Evolutionary conservation across 768 basidiomycete species (phyloP), one percentile per base, ranked within the genome.

Genomic region (Harrya chromipes): DNA sequence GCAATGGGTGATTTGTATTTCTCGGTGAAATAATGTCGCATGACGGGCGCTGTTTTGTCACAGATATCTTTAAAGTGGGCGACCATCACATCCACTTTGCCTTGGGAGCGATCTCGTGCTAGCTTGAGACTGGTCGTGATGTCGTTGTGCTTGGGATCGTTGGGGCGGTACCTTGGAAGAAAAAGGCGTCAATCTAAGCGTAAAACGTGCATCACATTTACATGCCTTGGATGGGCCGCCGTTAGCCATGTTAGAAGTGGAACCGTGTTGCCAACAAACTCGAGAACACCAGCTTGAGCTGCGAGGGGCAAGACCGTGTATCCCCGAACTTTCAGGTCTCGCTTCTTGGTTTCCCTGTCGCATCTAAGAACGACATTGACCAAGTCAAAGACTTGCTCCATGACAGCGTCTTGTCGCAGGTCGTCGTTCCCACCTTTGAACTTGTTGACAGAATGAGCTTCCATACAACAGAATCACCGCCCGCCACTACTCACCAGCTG

Each of bases 301-400:
- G 85, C 83, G 1, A 99, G 76, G 1, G 95, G 94, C 16, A 98
- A 75, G 46, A 98, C 90, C 52, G 84, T 92, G 70, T 98, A 99
- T 9, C 82, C 85, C 17, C 93, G 79, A 47, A 97, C 82, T 36
- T 74, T 72, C 20, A 99, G 74, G 35, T 81, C 71, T 10, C 97
- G 83, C 45, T 79, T 77, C 44, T 78, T 75, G 0, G 94, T 93
- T 58, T 89, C 83, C 27, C 83, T 75, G 65, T 99, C 93, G 16
- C 74, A 74, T 2, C 61, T 61, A 14, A 99, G 77, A 2, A 97
- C 78, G 9, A 78, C 69, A 55, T 98, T 97, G 48, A 94, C 87
- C 17, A 98, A 76, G 17, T 82, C 82, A 61, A 99, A 99, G 2
- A 97, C 92, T 68, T 99, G 97, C 61, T 97, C 92, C 94, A 99